These are phyloP conservation scores for Saccharomycopsis sp. DNA, from an alignment of 805 yeast genomes.

Conservation along the genomic window DNA sequence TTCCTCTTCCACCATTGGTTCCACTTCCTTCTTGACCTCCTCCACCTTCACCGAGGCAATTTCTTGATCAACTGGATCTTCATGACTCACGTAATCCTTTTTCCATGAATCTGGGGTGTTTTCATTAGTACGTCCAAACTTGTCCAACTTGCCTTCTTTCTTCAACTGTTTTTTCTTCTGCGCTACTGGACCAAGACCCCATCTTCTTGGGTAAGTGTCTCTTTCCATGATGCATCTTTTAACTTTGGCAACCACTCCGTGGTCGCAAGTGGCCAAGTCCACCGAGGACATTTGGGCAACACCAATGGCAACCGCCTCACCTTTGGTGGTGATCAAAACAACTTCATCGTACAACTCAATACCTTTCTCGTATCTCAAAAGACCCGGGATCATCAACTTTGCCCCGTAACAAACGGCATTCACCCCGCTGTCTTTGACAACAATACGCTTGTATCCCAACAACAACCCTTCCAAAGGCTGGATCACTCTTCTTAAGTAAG, in stretches of 20 bases:
- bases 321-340: conserved; percentile 95
- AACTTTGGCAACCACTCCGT: conserved; percentile 96
- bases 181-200: conserved; percentile 99
- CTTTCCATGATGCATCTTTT: conserved; percentile 99
- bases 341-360: conserved; percentile 96
- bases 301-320: conserved; percentile 98
- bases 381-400: conserved; percentile 97
- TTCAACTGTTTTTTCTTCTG: conserved; percentile 97
- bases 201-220: conserved; percentile 97
- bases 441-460: conserved; percentile 93
- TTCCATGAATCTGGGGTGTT: conserved; percentile 93
- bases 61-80: conserved; percentile 42
- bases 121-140: conserved; percentile 88
- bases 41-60: conserved; percentile 30
- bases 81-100: conserved; percentile 66
- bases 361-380: conserved; percentile 94
- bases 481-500: conserved; percentile 86
- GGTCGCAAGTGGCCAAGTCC: conserved; percentile 93
- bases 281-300: conserved; percentile 98
- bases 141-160: conserved; percentile 94
- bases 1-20: conserved; percentile 41
- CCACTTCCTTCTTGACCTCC: conserved; percentile 29
- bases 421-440: conserved; percentile 90
- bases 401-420: conserved; percentile 99
- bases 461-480: conserved; percentile 91